These are phyloP conservation scores for Rhodamnia rubescens DNA, from an alignment of 345 rosid species.

Conservation along the genomic window DNA sequence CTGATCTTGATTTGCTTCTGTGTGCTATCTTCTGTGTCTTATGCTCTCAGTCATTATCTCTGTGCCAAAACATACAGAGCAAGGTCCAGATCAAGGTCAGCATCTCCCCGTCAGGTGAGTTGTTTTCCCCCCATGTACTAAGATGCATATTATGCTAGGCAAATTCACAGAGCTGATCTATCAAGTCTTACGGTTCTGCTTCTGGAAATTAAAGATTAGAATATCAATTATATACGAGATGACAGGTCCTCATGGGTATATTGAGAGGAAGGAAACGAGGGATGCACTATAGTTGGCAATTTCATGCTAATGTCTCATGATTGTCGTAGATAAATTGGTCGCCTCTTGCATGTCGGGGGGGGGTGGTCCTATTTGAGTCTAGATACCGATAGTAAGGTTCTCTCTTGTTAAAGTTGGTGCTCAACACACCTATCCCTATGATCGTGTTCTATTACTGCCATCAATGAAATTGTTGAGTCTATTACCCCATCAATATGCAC, in stretches of 20 bases:
- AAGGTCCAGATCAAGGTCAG: conserved; percentile 41
- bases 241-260: not conserved
- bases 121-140: not conserved
- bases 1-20: not conserved
- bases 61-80: conserved; percentile 5
- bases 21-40: not conserved
- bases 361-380: not conserved
- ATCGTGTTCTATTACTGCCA: not conserved
- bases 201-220: not conserved
- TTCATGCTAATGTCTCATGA: not conserved
- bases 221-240: not conserved
- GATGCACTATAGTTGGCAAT: not conserved
- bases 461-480: not conserved
- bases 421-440: not conserved
- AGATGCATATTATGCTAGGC: not conserved
- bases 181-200: not conserved
- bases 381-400: not conserved
- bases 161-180: not conserved
- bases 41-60: not conserved
- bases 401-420: not conserved
- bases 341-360: not conserved
- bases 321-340: not conserved
- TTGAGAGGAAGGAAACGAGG: not conserved
- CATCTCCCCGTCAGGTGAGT: conserved; percentile 45
- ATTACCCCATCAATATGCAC: not conserved